A percentile compares a stretch with the other conserved stretches of the same genome.
Conservation (phyloP, 257 asterid genomes). For the Echium plantagineum region DNA sequence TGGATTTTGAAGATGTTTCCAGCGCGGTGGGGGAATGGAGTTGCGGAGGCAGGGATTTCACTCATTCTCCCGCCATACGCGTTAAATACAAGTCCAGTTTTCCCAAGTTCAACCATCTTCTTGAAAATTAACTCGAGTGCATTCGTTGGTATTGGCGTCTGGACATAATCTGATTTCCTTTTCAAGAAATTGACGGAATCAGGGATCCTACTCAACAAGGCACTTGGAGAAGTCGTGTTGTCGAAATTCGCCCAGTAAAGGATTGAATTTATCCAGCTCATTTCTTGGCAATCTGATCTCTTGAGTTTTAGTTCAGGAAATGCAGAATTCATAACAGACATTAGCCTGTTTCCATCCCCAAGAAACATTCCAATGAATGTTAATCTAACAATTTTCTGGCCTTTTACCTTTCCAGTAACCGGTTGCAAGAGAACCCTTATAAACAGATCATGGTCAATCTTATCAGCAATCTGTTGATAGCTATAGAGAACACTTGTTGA, state of each 20-base stretch:
- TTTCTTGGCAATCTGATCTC: conserved; percentile 10
- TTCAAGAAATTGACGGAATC: conserved; percentile 13
- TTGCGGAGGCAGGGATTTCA: conserved; percentile 9
- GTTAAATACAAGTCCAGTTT: conserved; percentile 14
- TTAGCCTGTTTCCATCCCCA: conserved; percentile 13
- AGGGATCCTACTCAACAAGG: background rate
- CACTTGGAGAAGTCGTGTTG: background rate
- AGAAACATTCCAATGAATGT: conserved; percentile 9
- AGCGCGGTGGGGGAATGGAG: conserved; percentile 29
- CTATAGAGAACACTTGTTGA: background rate
- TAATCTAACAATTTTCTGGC: background rate
- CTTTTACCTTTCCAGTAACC: background rate
- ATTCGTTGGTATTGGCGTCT: conserved; percentile 13
- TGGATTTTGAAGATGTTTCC: conserved; percentile 20
- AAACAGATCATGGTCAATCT: conserved; percentile 13
- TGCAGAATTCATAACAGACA: background rate
- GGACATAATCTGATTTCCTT: conserved; percentile 19
- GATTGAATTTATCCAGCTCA: conserved; percentile 14
- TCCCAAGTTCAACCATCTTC: conserved; percentile 17
- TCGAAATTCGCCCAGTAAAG: conserved; percentile 19
- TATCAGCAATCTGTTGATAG: conserved; percentile 7
- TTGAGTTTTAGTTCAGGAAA: conserved; percentile 12
- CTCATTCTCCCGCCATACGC: conserved; percentile 29
- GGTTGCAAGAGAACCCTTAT: conserved; percentile 15
- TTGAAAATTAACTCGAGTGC: conserved; percentile 17